Base-by-base conservation (phyloP, 2,329 filamentous ascomycete genomes). In the Botrytis medusae region DNA sequence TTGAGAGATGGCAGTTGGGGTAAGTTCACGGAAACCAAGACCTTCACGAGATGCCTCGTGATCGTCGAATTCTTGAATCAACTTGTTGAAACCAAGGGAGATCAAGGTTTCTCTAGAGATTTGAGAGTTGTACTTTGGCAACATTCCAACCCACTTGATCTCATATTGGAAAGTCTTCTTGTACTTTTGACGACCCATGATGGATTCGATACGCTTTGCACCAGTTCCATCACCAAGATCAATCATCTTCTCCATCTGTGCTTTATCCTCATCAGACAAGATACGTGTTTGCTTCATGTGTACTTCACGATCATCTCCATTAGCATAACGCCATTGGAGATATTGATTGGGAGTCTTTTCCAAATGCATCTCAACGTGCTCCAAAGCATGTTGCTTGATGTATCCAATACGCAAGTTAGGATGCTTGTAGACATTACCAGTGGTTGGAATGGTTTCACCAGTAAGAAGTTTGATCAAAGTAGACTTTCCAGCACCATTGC, bases 91-190 rank as follows among this genome's bases (percentile, higher is more conserved):
- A 34, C 96, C 96, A 73, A 92, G 90, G 73, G 95, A 91, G 16
- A 92, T 81, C 34, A 99, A 88, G 0, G 95, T 99, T 84, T 99
- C 96, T 69, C 96, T 93, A 7, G 94, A 97, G 79, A 99, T 91
- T 86, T 94, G 92, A 74, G 89, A 91, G 88, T 99, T 99, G 88
- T 92, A 86, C 87, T 98, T 99, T 74, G 96, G 96, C 32, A 98
- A 87, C 83, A 94, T 89, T 76, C 90, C 88, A 75, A 91, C 85
- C 96, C 96, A 99, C 89, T 98, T 98, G 62, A 98, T 90, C 86
- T 98, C 95, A 81, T 98, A 98, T 87, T 98, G 95, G 89, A 97
- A 98, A 59, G 92, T 93, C 90, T 99, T 99, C 91, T 99, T 98
- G 86, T 90, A 98, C 86, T 99, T 99, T 82, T 98, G 95, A 79